phyloP scores from a whole-genome alignment of 129 eudicot species.

The Flaveria ramosissima region DNA sequence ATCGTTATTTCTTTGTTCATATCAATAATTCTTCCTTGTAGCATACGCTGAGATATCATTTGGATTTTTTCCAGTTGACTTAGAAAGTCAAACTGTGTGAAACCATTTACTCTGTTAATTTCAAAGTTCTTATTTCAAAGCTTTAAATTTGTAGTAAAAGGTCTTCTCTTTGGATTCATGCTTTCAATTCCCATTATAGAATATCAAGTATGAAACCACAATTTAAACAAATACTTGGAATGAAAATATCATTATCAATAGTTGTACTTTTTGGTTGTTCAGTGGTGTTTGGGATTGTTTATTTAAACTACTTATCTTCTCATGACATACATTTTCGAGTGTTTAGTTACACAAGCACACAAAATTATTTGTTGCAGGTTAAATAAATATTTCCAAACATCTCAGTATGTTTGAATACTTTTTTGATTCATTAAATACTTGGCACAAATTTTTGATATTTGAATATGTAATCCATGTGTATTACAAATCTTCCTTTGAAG shows the following conservation, averaged over 20 bases:
- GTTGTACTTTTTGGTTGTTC: background rate
- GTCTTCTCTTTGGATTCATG: slow-evolving; percentile 25
- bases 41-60: slow-evolving; percentile 12
- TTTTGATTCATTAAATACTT: background rate
- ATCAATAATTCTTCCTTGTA: slow-evolving; percentile 1
- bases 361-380: too few relatives aligned
- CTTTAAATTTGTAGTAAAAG: slow-evolving; percentile 21
- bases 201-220: slow-evolving; percentile 1
- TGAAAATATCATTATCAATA: background rate
- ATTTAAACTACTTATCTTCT: background rate
- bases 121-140: slow-evolving; percentile 21
- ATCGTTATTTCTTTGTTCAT: background rate
- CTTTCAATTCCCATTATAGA: slow-evolving; percentile 4
- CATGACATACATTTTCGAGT: too few relatives aligned
- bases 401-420: background rate
- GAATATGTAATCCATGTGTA: background rate
- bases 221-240: background rate
- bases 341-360: background rate
- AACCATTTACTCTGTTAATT: slow-evolving; percentile 23
- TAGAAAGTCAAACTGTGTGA: slow-evolving; percentile 26
- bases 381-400: background rate
- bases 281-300: background rate
- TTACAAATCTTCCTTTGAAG: slow-evolving; percentile 30
- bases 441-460: background rate
- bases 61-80: slow-evolving; percentile 21